Evolutionary conservation across 164 flowering plant species (phyloP).

Genomic region (Pachysandra terminalis): DNA sequence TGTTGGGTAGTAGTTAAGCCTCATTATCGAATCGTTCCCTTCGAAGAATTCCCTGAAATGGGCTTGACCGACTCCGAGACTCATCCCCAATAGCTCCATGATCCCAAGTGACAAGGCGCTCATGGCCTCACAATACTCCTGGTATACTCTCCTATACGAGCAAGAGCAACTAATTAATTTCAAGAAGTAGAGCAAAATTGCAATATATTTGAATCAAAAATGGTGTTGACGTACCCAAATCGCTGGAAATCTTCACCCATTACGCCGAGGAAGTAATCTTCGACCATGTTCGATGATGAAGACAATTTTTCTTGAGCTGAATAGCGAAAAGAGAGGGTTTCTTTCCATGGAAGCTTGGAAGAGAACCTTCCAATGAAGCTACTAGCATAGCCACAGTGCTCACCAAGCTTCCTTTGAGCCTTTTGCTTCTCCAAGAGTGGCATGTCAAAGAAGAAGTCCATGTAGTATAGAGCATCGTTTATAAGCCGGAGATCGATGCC

Average conservation of each 20-base stretch:
- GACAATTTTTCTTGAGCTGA: slow-evolving; percentile 27
- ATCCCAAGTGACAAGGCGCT: slow-evolving; percentile 56
- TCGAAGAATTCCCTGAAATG: slow-evolving; percentile 56
- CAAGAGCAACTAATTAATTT: background rate
- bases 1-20: slow-evolving; percentile 77
- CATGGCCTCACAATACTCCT: slow-evolving; percentile 72
- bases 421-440: slow-evolving; percentile 59
- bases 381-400: slow-evolving; percentile 80
- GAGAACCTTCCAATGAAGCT: slow-evolving; percentile 84
- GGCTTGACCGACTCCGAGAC: slow-evolving; percentile 47
- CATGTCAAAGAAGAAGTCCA: slow-evolving; percentile 56
- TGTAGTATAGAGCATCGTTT: slow-evolving; percentile 44
- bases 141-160: slow-evolving; percentile 49
- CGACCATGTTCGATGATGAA: slow-evolving; percentile 29
- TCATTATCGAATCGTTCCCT: slow-evolving; percentile 75
- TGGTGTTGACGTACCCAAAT: slow-evolving; percentile 44
- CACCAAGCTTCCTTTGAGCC: slow-evolving; percentile 64
- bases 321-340: slow-evolving; percentile 67
- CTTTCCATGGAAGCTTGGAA: slow-evolving; percentile 85
- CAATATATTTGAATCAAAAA: background rate
- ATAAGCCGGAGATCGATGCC: slow-evolving; percentile 47
- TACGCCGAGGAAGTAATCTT: slow-evolving; percentile 38
- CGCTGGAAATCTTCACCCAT: slow-evolving; percentile 47
- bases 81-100: slow-evolving; percentile 74
- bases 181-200: background rate